These are phyloP conservation scores for Cryphonectria parasitica DNA, from an alignment of 2,329 filamentous ascomycete genomes.

Conservation along the genomic window DNA sequence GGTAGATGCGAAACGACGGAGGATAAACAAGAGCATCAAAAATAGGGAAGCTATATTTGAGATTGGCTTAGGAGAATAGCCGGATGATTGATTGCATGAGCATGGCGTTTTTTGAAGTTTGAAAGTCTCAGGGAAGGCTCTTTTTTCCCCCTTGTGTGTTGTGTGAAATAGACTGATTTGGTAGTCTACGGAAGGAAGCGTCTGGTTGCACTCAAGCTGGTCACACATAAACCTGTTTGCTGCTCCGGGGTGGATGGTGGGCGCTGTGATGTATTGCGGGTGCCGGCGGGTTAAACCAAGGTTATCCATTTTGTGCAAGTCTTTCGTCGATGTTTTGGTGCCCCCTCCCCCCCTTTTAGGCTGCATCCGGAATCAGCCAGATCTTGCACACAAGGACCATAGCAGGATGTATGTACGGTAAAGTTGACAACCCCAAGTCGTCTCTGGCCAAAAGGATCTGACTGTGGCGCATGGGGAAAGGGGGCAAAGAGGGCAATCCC, in stretches of 20 bases:
- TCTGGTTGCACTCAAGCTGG: neutral
- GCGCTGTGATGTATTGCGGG: neutral
- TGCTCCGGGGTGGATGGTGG: neutral
- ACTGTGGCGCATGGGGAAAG: too few relatives aligned
- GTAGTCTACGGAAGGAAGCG: neutral
- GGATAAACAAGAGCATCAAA: constrained; percentile 1
- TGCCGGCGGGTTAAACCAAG: neutral
- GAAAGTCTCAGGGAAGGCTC: constrained; percentile 17
- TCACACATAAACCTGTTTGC: neutral
- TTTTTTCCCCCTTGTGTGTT: constrained; percentile 2
- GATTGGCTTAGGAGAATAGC: constrained; percentile 16
- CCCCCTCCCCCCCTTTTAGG: neutral
- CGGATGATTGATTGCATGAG: constrained; percentile 38
- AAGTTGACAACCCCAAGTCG: neutral
- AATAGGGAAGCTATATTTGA: constrained; percentile 27
- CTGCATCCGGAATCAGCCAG: neutral
- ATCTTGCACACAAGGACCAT: neutral
- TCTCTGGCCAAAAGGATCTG: neutral
- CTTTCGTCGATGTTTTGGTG: neutral
- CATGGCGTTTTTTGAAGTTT: constrained; percentile 35
- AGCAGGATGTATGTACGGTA: neutral
- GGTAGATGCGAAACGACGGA: neutral
- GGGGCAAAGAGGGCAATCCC: neutral
- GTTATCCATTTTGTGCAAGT: neutral
- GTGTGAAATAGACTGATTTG: neutral